Base-by-base conservation (phyloP, 352 stramenopile genomes). In the Globisporangium heterothallicum region DNA sequence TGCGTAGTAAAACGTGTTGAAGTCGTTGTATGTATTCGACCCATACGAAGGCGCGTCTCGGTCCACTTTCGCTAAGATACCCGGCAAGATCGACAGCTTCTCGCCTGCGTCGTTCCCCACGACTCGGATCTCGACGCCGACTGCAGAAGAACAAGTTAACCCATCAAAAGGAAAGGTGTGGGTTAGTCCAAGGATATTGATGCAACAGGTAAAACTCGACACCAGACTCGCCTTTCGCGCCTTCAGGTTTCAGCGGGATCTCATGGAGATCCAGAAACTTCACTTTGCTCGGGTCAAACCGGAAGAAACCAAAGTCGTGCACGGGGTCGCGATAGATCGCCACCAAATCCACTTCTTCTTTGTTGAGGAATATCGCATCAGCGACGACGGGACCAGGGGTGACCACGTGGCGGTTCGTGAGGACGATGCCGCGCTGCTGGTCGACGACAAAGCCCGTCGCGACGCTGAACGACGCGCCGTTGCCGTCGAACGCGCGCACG, bases 301-400 rank as follows among this genome's bases (percentile, higher is more conserved):
- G 75, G 59, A 85, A 93, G 52, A 97, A 95, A 18, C 85, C 88
- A 70, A 97, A 97, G 72, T 97, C 90, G 62, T 97, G 90, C 34
- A 97, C 85, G 0, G 88, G 90, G 49, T 97, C 90, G 7, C 84
- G 66, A 53, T 96, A 97, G 27, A 97, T 81, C 18, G 88, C 83
- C 36, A 88, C 83, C 21, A 97, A 69, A 35, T 94, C 78, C 35
- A 97, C 85, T 50, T 97, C 88, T 60, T 97, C 90, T 63, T 97
- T 97, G 63, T 96, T 97, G 32, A 94, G 70, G 56, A 97, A 97
- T 49, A 96, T 92, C n/a, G 86, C 87, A 51, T 97, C 87, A 16
- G 86, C 85, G 16, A 91, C 74, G 2, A 95, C 78, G 0, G 90
- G 90, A 1, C 87, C 88, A 22, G 83, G 80, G 13, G 85, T 95